Evolutionary conservation across 257 asterid genomes (phyloP), one percentile per base, ranked within the genome.

Genomic region (Solanum etuberosum): DNA sequence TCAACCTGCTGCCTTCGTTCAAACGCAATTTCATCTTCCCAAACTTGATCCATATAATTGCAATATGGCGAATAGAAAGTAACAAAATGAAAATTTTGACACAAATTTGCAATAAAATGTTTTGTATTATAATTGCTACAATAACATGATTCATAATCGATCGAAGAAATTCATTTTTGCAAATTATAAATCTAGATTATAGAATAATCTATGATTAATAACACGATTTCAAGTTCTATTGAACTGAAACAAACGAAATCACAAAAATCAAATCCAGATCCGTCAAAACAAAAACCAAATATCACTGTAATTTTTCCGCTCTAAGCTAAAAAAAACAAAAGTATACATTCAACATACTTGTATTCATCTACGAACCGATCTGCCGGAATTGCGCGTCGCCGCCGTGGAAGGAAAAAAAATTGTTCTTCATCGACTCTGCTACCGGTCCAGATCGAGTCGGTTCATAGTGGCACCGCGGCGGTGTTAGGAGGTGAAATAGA

Each of bases 401-500:
- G 27, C 27, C 40, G 84, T 25, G 65, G 54, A 76, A 40, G 32
- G 3, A 40, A 25, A 78, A 46, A 38, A 68, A 68, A 6, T 57
- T 13, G 77, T 83, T 42, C 32, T 13, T 59, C 85, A 15, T 87
- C 81, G 9, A 63, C n/a, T 31, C 89, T 20, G 37, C 67, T 46
- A 77, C 31, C 32, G 57, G 87, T 80, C 13, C 43, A 23, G 18
- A 16, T 6, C 23, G 59, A n/a, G 38, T 29, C 21, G 68, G 80
- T 13, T 23, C 25, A 11, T 31, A 32, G 37, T 81, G 23, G n/a
- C 71, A 63, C 71, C 88, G 59, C 77, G 87, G 89, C 51, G 13
- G 57, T 5, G 42, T 87, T 89, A 91, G 5, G 92, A 83, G 73
- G 92, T 90, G 90, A 93, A 92, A 65, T 91, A 94, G 88, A 94